These are phyloP conservation scores for Udeniomyces megalosporus DNA, from an alignment of 768 basidiomycete genomes.

Conservation along the genomic window DNA sequence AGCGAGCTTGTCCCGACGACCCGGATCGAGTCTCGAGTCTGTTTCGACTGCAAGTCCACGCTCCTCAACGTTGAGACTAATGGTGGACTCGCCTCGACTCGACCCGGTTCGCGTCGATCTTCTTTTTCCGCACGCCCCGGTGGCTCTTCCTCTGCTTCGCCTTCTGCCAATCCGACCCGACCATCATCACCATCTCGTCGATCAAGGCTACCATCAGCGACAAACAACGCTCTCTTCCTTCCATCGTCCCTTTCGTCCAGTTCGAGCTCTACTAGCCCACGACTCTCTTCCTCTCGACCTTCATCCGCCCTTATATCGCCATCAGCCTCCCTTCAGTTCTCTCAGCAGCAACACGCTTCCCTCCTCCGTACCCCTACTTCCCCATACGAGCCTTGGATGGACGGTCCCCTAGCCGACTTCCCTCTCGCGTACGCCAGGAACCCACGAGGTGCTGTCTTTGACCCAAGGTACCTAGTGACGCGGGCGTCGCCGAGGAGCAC, in stretches of 20 bases:
- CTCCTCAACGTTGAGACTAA: neutral
- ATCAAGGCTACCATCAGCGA: neutral
- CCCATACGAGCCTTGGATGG: conserved; percentile 16
- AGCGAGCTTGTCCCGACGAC: neutral
- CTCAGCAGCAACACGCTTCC: no score
- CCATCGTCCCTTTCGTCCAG: neutral
- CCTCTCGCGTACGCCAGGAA: conserved; percentile 10
- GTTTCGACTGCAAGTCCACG: neutral
- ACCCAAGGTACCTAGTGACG: no score
- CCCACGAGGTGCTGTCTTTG: no score
- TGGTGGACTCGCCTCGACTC: neutral
- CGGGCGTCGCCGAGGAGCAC: no score
- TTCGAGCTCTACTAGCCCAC: neutral
- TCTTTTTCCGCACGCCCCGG: neutral
- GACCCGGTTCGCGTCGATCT: neutral
- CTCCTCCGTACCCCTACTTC: neutral
- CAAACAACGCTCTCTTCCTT: no score
- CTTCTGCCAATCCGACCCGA: neutral
- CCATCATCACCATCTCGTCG: neutral
- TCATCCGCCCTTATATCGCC: no score
- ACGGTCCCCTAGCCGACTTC: conserved; percentile 14
- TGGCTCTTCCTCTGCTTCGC: no score
- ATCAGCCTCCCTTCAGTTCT: no score
- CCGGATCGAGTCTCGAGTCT: neutral
- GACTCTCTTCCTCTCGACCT: neutral